Evolutionary conservation across 2,329 filamentous ascomycete species (phyloP).

Genomic region (Blumeria graminis): DNA sequence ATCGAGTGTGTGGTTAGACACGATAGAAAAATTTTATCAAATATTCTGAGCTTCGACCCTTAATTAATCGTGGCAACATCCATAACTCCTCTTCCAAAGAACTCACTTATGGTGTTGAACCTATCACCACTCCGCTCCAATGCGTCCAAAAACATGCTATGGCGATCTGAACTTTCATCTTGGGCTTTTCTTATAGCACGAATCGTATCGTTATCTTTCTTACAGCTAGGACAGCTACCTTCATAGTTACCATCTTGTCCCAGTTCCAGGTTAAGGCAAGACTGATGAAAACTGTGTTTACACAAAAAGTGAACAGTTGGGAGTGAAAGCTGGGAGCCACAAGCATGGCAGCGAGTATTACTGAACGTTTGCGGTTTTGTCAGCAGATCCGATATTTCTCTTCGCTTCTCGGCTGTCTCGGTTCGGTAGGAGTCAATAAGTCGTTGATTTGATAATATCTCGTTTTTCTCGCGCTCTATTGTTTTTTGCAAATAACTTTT

Average conservation of each 20-base stretch:
- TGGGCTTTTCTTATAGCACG: constrained; percentile 69
- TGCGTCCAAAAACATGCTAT: constrained; percentile 72
- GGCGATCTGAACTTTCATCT: constrained; percentile 61
- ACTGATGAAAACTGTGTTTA: constrained; percentile 89
- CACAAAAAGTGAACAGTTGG: constrained; percentile 90
- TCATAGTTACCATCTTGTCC: constrained; percentile 28
- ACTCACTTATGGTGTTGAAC: constrained; percentile 80
- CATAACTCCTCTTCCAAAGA: constrained; percentile 90
- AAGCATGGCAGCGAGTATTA: constrained; percentile 67
- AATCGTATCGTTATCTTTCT: constrained; percentile 65
- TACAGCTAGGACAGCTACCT: constrained; percentile 69
- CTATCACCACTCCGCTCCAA: constrained; percentile 55
- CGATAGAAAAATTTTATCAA: no score
- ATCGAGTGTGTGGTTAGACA: no score
- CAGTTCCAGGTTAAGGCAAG: constrained; percentile 42
- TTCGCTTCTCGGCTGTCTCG: constrained; percentile 59
- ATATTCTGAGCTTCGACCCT: neutral
- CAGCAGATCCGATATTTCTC: constrained; percentile 54
- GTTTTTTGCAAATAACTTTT: constrained; percentile 79
- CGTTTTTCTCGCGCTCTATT: constrained; percentile 66
- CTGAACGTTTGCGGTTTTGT: constrained; percentile 75
- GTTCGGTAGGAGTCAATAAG: constrained; percentile 62
- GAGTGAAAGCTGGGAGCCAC: constrained; percentile 48
- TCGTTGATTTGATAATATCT: constrained; percentile 58
- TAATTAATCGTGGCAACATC: constrained; percentile 16